phyloP scores from a whole-genome alignment of 495 filamentous ascomycete genomes.

The Antarctomyces pellizariae region DNA sequence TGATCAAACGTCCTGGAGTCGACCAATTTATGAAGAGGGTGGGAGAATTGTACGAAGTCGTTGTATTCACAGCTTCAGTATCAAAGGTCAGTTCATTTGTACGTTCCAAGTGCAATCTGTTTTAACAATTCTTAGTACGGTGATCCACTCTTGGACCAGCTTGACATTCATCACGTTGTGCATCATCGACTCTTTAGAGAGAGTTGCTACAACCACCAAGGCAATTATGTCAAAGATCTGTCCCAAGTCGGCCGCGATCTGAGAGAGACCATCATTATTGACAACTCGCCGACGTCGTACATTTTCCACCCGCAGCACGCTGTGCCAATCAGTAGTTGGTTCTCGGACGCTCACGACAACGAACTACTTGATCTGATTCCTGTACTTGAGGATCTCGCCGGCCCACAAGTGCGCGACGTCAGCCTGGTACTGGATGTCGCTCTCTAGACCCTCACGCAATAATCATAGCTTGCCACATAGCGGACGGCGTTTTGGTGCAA shows the following conservation, averaged over 20 bases:
- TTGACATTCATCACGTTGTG: slow-evolving; percentile 92
- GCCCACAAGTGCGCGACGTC: slow-evolving; percentile 72
- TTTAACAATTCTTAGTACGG: slow-evolving; percentile 42
- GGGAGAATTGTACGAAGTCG: slow-evolving; percentile 92
- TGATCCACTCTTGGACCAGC: slow-evolving; percentile 84
- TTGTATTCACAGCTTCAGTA: slow-evolving; percentile 96
- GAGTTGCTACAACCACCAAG: slow-evolving; percentile 98
- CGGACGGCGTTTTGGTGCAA: slow-evolving; percentile 25
- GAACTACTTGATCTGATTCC: slow-evolving; percentile 95
- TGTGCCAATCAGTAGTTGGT: slow-evolving; percentile 99
- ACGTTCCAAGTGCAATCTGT: slow-evolving; percentile 5
- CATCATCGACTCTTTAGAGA: slow-evolving; percentile 94
- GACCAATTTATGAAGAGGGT: slow-evolving; percentile 98
- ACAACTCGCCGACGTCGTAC: slow-evolving; percentile 97
- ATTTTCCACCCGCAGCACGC: slow-evolving; percentile 99
- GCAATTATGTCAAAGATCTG: slow-evolving; percentile 97
- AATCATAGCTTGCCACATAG: slow-evolving; percentile 19
- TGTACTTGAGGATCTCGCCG: slow-evolving; percentile 90
- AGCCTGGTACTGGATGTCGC: slow-evolving; percentile 93
- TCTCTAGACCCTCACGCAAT: slow-evolving; percentile 29
- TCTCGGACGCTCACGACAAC: slow-evolving; percentile 98
- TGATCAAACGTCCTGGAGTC: slow-evolving; percentile 93
- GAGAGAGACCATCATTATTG: slow-evolving; percentile 95
- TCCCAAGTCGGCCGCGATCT: slow-evolving; percentile 93
- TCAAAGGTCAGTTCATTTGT: slow-evolving; percentile 50